Percentiles rank a stretch among this genome's conserved stretches.
Conservation (phyloP, 305 asterid genomes). For the Rubia tinctorum region DNA sequence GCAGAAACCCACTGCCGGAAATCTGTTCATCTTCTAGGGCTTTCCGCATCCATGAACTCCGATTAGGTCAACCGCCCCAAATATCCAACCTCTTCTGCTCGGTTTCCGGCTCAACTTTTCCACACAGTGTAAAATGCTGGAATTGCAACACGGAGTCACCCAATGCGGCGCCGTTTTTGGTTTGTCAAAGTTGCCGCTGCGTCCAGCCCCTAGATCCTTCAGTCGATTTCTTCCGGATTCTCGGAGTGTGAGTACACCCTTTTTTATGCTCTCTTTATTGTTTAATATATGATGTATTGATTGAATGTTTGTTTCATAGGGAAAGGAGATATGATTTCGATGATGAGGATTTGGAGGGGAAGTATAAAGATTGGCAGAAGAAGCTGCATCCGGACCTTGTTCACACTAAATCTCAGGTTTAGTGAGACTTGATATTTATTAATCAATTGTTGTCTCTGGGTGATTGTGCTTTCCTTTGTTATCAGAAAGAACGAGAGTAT, state of each 20-base stretch:
- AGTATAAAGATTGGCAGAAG: conserved; percentile 95
- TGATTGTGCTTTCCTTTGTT: conserved; percentile 18
- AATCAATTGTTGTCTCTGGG: neutral
- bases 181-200: conserved; percentile 68
- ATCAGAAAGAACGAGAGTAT: conserved; percentile 76
- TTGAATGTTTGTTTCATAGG: conserved; percentile 30
- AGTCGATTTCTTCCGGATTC: conserved; percentile 73
- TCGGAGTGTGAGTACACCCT: conserved; percentile 64
- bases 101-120: conserved; percentile 20
- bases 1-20: conserved; percentile 14
- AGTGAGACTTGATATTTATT: neutral
- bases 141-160: conserved; percentile 51
- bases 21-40: conserved; percentile 17
- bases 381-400: conserved; percentile 98
- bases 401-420: conserved; percentile 87
- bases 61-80: neutral
- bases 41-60: conserved; percentile 19
- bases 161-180: conserved; percentile 51
- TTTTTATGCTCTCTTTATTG: neutral
- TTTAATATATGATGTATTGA: neutral
- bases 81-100: conserved; percentile 36
- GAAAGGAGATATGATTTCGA: conserved; percentile 52
- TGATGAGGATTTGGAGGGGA: conserved; percentile 61
- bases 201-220: conserved; percentile 66
- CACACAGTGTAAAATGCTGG: conserved; percentile 60